phyloP scores from a whole-genome alignment of 2,329 filamentous ascomycete species.

The Xylariaceae sp. region DNA sequence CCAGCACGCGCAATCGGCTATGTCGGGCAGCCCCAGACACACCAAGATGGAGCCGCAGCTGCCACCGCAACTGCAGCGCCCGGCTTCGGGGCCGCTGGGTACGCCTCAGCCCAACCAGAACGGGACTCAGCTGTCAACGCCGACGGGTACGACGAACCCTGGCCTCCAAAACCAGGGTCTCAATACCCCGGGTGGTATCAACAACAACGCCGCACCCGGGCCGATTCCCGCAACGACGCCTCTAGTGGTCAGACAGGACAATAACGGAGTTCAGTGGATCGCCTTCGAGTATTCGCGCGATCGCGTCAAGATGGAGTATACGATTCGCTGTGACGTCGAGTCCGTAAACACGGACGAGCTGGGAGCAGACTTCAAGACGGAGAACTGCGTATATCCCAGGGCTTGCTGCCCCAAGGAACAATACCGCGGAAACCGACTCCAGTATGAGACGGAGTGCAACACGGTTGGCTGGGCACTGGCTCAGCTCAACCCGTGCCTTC shows the following conservation, averaged over 20 bases:
- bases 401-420: conserved; percentile 94
- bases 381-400: conserved; percentile 96
- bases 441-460: conserved; percentile 98
- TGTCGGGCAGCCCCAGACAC: conserved; percentile 57
- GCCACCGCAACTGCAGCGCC: conserved; percentile 58
- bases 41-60: conserved; percentile 61
- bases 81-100: conserved; percentile 44
- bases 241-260: conserved; percentile 87
- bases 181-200: conserved; percentile 41
- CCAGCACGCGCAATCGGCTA: conserved; percentile 50
- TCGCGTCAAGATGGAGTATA: conserved; percentile 98
- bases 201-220: conserved; percentile 87
- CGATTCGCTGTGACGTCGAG: conserved; percentile 95
- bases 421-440: conserved; percentile 90
- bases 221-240: conserved; percentile 96
- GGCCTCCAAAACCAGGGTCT: conserved; percentile 29
- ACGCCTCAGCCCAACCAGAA: conserved; percentile 43
- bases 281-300: conserved; percentile 97
- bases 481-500: conserved; percentile 82
- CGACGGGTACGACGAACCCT: conserved; percentile 37
- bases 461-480: conserved; percentile 99
- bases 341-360: conserved; percentile 89
- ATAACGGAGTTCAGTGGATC: conserved; percentile 98
- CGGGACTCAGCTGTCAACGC: conserved; percentile 39
- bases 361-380: conserved; percentile 85